phyloP scores from a whole-genome alignment of 2,329 filamentous ascomycete species.

The Lasiodiplodia gonubiensis region DNA sequence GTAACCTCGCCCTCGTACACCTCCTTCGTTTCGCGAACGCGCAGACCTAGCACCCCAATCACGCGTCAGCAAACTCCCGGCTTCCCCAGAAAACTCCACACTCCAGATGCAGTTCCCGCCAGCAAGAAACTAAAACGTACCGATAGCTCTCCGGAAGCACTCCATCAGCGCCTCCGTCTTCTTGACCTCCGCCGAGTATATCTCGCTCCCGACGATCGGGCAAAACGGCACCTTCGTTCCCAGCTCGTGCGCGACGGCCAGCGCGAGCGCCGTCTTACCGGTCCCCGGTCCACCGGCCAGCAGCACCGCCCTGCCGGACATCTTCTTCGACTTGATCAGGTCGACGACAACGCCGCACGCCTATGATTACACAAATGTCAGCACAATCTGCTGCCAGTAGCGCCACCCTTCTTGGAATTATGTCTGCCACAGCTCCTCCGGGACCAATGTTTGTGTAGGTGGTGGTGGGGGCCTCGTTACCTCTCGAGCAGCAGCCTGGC shows the following conservation, averaged over 20 bases:
- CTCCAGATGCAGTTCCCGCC: background rate
- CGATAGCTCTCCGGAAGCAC: conserved; percentile 96
- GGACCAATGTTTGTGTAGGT: background rate
- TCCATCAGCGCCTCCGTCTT: conserved; percentile 99
- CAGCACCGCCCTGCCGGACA: conserved; percentile 92
- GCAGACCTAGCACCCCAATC: conserved; percentile 64
- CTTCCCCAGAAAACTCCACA: background rate
- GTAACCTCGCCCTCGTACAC: conserved; percentile 99
- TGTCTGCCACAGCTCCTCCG: background rate
- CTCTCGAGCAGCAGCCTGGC: conserved; percentile 86
- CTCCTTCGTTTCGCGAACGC: conserved; percentile 98
- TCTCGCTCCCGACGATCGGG: conserved; percentile 95
- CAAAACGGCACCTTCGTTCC: conserved; percentile 99
- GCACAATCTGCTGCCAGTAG: conserved; percentile 28
- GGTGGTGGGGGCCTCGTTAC: conserved; percentile 54
- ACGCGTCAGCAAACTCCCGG: background rate
- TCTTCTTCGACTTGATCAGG: conserved; percentile 93
- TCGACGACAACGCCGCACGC: conserved; percentile 96
- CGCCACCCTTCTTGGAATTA: background rate
- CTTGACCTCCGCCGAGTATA: conserved; percentile 98
- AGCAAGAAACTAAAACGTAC: conserved; percentile 48
- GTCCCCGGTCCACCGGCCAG: conserved; percentile 94
- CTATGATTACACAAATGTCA: conserved; percentile 49
- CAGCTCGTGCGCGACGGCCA: conserved; percentile 95
- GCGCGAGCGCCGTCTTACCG: conserved; percentile 93